Evolutionary conservation across 116 monocot species (phyloP).

Genomic region (Cymodocea nodosa): DNA sequence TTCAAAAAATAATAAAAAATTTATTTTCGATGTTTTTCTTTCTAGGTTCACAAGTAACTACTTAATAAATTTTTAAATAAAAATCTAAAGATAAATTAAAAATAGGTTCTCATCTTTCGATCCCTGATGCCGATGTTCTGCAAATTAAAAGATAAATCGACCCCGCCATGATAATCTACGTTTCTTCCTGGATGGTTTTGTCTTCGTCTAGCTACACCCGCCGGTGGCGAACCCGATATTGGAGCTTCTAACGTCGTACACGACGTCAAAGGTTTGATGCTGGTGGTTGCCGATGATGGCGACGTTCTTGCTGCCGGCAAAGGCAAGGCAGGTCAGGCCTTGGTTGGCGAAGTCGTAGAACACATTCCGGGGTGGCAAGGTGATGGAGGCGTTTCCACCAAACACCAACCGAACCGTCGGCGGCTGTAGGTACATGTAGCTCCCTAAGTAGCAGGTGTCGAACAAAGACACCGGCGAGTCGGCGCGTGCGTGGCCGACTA

Average conservation of each 20-base stretch:
- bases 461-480: constrained; percentile 41
- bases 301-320: constrained; percentile 30
- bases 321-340: constrained; percentile 45
- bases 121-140: too few species aligned
- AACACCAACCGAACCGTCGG: constrained; percentile 51
- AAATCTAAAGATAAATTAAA: too few species aligned
- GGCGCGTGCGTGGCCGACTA: constrained; percentile 16
- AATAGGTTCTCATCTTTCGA: too few species aligned
- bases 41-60: too few species aligned
- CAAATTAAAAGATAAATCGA: too few species aligned
- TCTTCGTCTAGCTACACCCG: constrained; percentile 23
- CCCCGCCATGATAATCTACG: too few species aligned
- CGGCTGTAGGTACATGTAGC: constrained; percentile 10
- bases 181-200: too few species aligned
- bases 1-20: too few species aligned
- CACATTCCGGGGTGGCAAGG: constrained; percentile 7
- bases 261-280: constrained; percentile 68
- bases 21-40: too few species aligned
- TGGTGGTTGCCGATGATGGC: constrained; percentile 83
- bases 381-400: constrained; percentile 44
- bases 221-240: constrained; percentile 65
- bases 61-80: too few species aligned
- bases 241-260: constrained; percentile 45
- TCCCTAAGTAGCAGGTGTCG: constrained; percentile 65
- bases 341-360: constrained; percentile 7